Evolutionary conservation across 441 rosid species (phyloP), one percentile per base, ranked within the genome.

Genomic region (Arabidopsis lyrata): DNA sequence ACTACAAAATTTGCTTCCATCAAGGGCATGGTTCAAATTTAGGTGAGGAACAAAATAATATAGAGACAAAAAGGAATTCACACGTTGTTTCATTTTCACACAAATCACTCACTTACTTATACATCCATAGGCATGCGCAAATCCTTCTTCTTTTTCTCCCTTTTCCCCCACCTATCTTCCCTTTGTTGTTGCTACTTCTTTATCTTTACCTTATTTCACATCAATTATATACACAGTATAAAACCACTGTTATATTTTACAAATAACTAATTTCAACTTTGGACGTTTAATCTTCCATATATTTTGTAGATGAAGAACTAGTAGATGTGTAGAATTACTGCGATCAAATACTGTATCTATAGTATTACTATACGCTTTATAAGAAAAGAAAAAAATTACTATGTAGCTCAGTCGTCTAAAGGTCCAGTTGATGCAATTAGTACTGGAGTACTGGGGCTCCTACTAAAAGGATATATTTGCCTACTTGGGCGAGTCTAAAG

Each of bases 51-150:
- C 39, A 36, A 38, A 27, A 20, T 3, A 15, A 54, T 15, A 53
- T 56, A 31, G 31, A 56, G 48, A 45, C 29, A 38, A 45, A 15
- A 15, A 45, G 18, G 11, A 18, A 56, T 59, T 27, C 16, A 6
- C 53, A 18, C 18, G 13, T 31, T 49, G 52, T 66, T 66, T 66
- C 73, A 39, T 59, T 66, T 66, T 66, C 73, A 74, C 73, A 29
- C 6, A 15, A 32, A 18, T 57, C 35, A 48, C 50, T 44, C 44
- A 16, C 61, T 24, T 36, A 57, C 45, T 24, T 49, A 29, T 29
- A 29, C 31, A 29, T 29, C 4, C 5, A 29, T 29, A 58, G 62
- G 78, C 78, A 74, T 59, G 77, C 72, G 77, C 72, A 66, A 39
- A 4, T 49, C 22, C 6, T 63, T 62, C 15, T 8, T 61, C 5